These are phyloP conservation scores for Naganishia onofrii DNA, from an alignment of 768 basidiomycete species.

Conservation along the genomic window DNA sequence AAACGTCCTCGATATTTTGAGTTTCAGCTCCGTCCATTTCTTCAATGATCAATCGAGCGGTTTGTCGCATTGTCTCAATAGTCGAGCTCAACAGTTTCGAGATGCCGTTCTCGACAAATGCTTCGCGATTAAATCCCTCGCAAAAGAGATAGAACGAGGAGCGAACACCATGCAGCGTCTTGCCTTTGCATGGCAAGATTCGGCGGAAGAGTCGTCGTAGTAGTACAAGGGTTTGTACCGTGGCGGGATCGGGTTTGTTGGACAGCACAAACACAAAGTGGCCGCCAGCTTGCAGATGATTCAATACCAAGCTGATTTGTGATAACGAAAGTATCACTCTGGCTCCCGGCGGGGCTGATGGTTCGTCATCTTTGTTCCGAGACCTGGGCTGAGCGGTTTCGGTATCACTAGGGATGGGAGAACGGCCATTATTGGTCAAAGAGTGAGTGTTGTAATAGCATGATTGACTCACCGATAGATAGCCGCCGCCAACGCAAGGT, in stretches of 20 bases:
- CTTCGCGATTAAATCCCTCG: conserved; percentile 17
- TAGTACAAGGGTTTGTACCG: conserved; percentile 23
- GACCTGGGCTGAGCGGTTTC: conserved; percentile 25
- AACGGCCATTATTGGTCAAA: background rate
- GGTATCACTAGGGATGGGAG: conserved; percentile 4
- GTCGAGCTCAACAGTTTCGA: conserved; percentile 6
- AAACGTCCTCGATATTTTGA: background rate
- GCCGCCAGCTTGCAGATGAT: conserved; percentile 21
- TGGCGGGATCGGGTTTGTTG: conserved; percentile 31
- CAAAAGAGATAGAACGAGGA: conserved; percentile 33
- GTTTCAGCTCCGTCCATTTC: background rate
- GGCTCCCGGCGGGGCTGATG: conserved; percentile 16
- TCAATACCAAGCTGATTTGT: conserved; percentile 23
- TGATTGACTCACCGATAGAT: conserved; percentile 25
- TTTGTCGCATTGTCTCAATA: conserved; percentile 21
- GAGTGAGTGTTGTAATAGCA: background rate
- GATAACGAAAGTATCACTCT: conserved; percentile 27
- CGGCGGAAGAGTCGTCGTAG: conserved; percentile 15
- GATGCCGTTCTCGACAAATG: conserved; percentile 2
- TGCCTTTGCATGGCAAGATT: conserved; percentile 29
- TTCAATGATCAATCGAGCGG: conserved; percentile 7
- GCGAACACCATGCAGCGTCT: conserved; percentile 27
- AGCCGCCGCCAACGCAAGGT: conserved; percentile 29
- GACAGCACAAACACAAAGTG: conserved; percentile 31
- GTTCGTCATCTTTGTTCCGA: conserved; percentile 10